Evolutionary conservation across 352 stramenopile genomes (phyloP), one percentile per base, ranked within the genome.

Genomic region (Globisporangium cystogenes): DNA sequence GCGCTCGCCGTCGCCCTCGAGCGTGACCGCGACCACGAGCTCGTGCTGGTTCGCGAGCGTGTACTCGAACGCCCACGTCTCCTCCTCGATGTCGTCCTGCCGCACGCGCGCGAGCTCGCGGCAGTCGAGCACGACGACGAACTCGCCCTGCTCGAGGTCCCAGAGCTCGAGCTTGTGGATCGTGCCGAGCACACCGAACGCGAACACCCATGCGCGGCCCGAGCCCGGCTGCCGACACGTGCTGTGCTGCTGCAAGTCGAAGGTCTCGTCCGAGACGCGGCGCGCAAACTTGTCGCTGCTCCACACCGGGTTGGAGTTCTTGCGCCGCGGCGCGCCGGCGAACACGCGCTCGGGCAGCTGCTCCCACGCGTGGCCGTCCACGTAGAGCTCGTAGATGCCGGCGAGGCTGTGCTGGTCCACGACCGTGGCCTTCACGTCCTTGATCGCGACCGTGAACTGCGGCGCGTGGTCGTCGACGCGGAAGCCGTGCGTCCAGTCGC

Each of bases 401-500:
- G 89, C 75, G 15, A 90, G 65, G 33, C 67, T 69, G 48, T 81
- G 68, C 68, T 90, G 66, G 50, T 86, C 74, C 33, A 90, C 79
- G 43, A 91, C 77, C 4, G 76, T 77, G 12, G 76, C 65, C 55
- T 83, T 88, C 31, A 88, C 69, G 57, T 92, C 81, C 27, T 82
- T 75, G 57, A 94, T 92, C 11, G 68, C 61, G 7, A 94, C 74
- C 42, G 72, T 71, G 50, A 90, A 82, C n/a, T 51, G 44, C 45
- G 69, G 59, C 11, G 59, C 53, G 24, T 68, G 48, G 10, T 57
- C 50, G 12, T 82, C 57, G 5, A 86, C 74, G 24, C 65, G 43
- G 49, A 94, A 93, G n/a, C 90, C 76, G 59, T 93, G 77, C 20
- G 74, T 68, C 84, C 84, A 94, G 37, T 84, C 79, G 41, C 82